These are phyloP conservation scores for Leishmania arabica DNA, from an alignment of 208 protist species.

Conservation along the genomic window DNA sequence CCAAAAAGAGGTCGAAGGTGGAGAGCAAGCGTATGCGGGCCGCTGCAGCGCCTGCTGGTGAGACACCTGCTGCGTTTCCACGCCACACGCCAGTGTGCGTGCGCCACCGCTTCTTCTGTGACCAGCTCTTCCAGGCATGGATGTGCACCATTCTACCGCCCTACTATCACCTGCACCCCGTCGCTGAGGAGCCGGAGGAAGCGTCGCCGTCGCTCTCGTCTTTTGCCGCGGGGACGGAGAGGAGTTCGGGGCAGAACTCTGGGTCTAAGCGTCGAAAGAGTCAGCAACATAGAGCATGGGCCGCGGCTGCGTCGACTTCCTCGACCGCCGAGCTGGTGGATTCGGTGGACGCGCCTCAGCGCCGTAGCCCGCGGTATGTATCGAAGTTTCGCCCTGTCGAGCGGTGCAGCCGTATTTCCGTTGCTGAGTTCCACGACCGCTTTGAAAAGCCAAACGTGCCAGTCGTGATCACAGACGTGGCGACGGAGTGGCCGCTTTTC, in stretches of 20 bases:
- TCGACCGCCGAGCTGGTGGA: background rate
- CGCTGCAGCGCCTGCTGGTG: background rate
- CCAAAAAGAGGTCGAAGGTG: conserved; percentile 11
- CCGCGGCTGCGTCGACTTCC: background rate
- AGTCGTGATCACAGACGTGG: conserved; percentile 78
- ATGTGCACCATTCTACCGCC: conserved; percentile 87
- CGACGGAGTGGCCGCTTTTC: conserved; percentile 83
- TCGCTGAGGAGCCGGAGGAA: conserved; percentile 2
- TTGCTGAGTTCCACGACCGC: conserved; percentile 63
- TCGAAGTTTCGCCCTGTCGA: conserved; percentile 68
- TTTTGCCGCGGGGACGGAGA: background rate
- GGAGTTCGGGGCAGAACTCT: background rate
- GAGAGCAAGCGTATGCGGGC: background rate
- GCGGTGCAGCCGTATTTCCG: conserved; percentile 52
- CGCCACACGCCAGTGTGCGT: conserved; percentile 62
- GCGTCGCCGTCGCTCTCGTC: background rate
- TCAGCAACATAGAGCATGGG: conserved; percentile 24
- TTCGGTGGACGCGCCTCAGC: background rate
- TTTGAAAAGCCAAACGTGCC: conserved; percentile 77
- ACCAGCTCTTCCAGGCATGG: conserved; percentile 88
- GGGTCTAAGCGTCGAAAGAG: conserved; percentile 3
- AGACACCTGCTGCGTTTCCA: background rate
- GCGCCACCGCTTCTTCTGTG: conserved; percentile 70
- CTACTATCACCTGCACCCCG: conserved; percentile 63
- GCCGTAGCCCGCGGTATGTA: conserved; percentile 41